Evolutionary conservation across 1,284 basidiomycete species (phyloP).

Genomic region (Ustilago lituana): DNA sequence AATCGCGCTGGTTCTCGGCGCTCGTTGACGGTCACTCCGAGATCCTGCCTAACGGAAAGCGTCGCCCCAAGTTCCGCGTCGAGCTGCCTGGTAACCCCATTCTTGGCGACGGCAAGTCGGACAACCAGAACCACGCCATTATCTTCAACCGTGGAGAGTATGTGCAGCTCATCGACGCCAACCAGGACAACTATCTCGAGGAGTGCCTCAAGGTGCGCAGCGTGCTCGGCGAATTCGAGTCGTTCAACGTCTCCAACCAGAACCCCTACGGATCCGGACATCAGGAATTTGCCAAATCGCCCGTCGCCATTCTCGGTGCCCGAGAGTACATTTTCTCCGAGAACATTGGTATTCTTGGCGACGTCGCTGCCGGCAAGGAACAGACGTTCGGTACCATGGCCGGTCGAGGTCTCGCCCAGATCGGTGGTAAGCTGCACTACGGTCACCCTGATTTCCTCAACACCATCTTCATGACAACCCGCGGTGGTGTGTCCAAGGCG

Average conservation of each 20-base stretch:
- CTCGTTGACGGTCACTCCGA: slow-evolving; percentile 98
- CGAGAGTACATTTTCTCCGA: slow-evolving; percentile 99
- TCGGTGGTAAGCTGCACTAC: slow-evolving; percentile 98
- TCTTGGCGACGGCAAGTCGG: slow-evolving; percentile 97
- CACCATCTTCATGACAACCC: slow-evolving; percentile 96
- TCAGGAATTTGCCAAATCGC: slow-evolving; percentile 77
- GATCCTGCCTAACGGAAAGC: slow-evolving; percentile 85
- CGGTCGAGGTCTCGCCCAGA: slow-evolving; percentile 92
- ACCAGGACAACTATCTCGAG: slow-evolving; percentile 99
- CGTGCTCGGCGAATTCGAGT: slow-evolving; percentile 97
- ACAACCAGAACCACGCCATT: slow-evolving; percentile 99
- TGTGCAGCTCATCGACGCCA: slow-evolving; percentile 97
- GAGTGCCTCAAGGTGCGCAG: slow-evolving; percentile 99
- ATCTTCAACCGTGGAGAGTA: slow-evolving; percentile 99
- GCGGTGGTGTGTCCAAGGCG: slow-evolving; percentile 97
- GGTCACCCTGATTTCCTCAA: slow-evolving; percentile 99
- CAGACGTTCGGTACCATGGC: slow-evolving; percentile 98
- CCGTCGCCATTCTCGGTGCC: slow-evolving; percentile 96
- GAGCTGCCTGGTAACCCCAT: slow-evolving; percentile 99
- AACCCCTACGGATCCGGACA: slow-evolving; percentile 85
- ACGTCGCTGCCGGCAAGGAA: slow-evolving; percentile 98
- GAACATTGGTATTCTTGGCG: slow-evolving; percentile 98
- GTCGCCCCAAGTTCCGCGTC: slow-evolving; percentile 96
- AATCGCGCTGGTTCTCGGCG: slow-evolving; percentile 92
- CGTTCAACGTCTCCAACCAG: slow-evolving; percentile 84